These are phyloP conservation scores for Pestalotiopsis sp. DNA, from an alignment of 2,329 filamentous ascomycete species.

Conservation along the genomic window DNA sequence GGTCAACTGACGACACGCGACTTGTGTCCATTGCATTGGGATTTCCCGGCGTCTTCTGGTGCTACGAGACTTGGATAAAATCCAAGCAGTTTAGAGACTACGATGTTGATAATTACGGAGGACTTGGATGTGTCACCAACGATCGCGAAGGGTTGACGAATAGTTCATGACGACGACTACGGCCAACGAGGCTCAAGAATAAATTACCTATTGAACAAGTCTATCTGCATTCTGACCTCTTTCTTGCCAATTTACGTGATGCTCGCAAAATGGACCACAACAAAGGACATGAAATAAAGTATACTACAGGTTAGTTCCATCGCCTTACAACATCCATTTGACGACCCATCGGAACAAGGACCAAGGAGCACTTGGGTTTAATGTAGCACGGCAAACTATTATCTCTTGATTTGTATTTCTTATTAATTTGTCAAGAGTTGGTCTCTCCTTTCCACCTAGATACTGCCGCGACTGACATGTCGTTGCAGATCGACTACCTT, in stretches of 20 bases:
- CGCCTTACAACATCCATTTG: too few relatives aligned
- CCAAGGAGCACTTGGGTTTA: too few relatives aligned
- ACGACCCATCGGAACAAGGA: too few relatives aligned
- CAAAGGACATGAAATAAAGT: too few relatives aligned
- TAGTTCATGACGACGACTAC: not conserved
- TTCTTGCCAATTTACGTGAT: too few relatives aligned
- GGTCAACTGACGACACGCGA: not conserved
- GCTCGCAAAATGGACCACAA: too few relatives aligned
- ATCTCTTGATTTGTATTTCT: too few relatives aligned
- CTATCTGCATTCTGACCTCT: not conserved
- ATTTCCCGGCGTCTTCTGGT: not conserved
- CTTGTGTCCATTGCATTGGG: not conserved
- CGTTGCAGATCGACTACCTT: constrained; percentile 4
- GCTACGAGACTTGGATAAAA: not conserved
- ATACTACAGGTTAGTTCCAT: too few relatives aligned
- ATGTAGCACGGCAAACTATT: too few relatives aligned
- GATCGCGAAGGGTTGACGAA: not conserved
- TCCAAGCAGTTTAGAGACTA: not conserved
- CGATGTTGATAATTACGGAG: constrained; percentile 6
- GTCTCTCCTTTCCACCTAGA: not conserved
- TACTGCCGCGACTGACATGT: not conserved
- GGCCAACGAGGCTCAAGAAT: constrained; percentile 10
- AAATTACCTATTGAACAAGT: not conserved
- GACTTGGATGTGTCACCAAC: not conserved
- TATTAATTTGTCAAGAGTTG: not conserved